phyloP scores from a whole-genome alignment of 2,329 filamentous ascomycete species.

The Elsinoe ampelina region DNA sequence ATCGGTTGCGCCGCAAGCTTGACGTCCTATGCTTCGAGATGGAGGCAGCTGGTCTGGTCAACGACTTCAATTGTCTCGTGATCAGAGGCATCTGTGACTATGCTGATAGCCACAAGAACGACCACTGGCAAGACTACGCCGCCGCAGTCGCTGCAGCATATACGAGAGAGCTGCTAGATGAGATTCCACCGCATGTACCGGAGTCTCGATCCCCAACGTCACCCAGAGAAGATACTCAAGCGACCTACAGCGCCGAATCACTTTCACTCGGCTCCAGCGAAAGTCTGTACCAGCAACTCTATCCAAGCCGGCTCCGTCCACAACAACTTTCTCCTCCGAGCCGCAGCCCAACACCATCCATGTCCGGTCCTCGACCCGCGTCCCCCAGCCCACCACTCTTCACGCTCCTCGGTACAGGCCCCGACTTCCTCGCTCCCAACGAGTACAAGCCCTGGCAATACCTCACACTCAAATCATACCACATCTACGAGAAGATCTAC shows the following conservation, averaged over 20 bases:
- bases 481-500: slow-evolving; percentile 6
- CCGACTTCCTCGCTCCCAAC: neutral
- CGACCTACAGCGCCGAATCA: neutral
- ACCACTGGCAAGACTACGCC: slow-evolving; percentile 12
- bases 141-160: slow-evolving; percentile 18
- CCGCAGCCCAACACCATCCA: neutral
- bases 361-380: neutral
- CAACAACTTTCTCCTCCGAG: neutral
- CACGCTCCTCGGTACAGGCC: neutral
- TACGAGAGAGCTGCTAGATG: slow-evolving; percentile 1
- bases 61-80: slow-evolving; percentile 11
- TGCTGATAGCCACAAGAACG: slow-evolving; percentile 13
- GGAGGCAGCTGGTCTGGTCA: slow-evolving; percentile 15
- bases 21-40: slow-evolving; percentile 14
- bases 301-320: neutral
- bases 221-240: neutral
- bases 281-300: neutral
- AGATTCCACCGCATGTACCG: neutral
- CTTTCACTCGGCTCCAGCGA: neutral
- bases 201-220: neutral
- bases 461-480: neutral
- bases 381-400: neutral
- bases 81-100: slow-evolving; percentile 15
- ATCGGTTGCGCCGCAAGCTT: slow-evolving; percentile 12
- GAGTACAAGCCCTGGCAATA: neutral